These are phyloP conservation scores for Xylaria sp. DNA, from an alignment of 2,329 filamentous ascomycete genomes.

Conservation along the genomic window DNA sequence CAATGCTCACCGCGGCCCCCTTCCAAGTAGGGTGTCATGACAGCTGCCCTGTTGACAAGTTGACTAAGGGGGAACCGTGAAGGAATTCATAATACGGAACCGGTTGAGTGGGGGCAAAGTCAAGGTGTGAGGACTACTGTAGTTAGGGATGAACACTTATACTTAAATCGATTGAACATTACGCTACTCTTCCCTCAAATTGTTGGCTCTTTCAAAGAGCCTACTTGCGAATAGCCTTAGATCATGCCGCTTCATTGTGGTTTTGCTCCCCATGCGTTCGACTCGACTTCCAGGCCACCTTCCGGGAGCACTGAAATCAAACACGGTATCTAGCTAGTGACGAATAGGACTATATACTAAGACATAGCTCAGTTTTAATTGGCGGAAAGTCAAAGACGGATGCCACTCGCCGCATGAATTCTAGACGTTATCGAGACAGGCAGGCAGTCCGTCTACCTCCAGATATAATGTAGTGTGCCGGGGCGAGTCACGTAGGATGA, in stretches of 20 bases:
- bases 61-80: too few species aligned
- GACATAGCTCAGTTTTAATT: not conserved
- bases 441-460: not conserved
- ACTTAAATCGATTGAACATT: too few species aligned
- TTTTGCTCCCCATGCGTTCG: not conserved
- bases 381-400: not conserved
- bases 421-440: not conserved
- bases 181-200: not conserved
- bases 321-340: not conserved
- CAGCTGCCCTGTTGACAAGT: too few species aligned
- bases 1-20: too few species aligned
- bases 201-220: not conserved
- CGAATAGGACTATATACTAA: not conserved
- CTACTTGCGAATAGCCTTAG: not conserved
- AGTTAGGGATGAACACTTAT: too few species aligned
- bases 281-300: not conserved
- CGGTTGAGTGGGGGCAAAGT: too few species aligned
- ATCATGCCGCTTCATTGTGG: too few species aligned
- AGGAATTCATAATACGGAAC: too few species aligned
- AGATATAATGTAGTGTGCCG: not conserved
- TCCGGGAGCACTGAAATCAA: too few species aligned
- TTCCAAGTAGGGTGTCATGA: too few species aligned
- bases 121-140: too few species aligned
- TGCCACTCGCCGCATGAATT: too few species aligned
- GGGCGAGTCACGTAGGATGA: not conserved